Evolutionary conservation across 192 early-diverging fungal genomes (phyloP).

Genomic region (Chytriomyces confervae): DNA sequence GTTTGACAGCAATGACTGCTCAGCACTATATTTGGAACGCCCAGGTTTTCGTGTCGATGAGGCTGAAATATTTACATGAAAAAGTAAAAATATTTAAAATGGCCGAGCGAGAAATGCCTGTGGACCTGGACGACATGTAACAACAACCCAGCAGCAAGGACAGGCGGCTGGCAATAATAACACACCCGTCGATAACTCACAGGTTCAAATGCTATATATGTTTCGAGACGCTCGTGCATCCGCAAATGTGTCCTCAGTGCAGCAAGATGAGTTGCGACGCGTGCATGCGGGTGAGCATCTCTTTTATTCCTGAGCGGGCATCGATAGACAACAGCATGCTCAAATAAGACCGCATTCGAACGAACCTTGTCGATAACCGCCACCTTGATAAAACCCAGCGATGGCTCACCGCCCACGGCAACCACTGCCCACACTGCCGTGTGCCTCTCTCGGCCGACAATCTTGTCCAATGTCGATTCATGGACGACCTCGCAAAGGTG

Average conservation of each 20-base stretch:
- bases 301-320: background rate
- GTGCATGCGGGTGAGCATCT: conserved; percentile 46
- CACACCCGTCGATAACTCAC: background rate
- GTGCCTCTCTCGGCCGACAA: conserved; percentile 23
- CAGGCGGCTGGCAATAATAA: background rate
- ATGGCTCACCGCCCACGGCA: conserved; percentile 47
- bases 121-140: background rate
- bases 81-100: no score
- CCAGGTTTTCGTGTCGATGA: no score
- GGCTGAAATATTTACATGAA: no score
- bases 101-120: no score
- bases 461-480: conserved; percentile 55
- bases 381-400: conserved; percentile 35
- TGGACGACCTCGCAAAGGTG: conserved; percentile 51
- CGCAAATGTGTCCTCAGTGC: conserved; percentile 55
- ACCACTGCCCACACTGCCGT: conserved; percentile 58
- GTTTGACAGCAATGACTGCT: no score
- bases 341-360: background rate
- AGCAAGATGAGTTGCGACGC: conserved; percentile 54
- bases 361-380: background rate
- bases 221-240: conserved; percentile 45
- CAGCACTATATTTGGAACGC: no score
- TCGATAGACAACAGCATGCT: background rate
- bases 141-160: background rate
- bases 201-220: conserved; percentile 62